These are phyloP conservation scores for Periconia sp. DNA, from an alignment of 2,329 filamentous ascomycete genomes.

Conservation along the genomic window DNA sequence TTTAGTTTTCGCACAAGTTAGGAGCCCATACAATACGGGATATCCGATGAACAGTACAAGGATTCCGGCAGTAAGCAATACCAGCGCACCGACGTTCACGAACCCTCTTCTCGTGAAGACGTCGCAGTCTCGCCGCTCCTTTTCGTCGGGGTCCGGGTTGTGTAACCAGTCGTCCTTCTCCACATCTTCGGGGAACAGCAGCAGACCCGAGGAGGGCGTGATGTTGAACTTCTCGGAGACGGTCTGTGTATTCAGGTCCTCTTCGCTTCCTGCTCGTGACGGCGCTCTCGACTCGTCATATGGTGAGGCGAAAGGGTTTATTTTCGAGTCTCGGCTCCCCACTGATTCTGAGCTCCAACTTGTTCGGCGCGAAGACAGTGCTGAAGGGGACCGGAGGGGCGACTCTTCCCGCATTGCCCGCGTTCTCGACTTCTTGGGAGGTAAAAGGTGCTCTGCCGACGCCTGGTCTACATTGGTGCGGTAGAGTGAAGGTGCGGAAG, in stretches of 20 bases:
- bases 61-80: conserved; percentile 65
- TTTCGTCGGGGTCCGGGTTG: conserved; percentile 71
- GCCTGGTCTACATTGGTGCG: conserved; percentile 43
- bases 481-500: conserved; percentile 40
- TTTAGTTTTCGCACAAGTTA: neutral
- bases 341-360: conserved; percentile 68
- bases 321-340: conserved; percentile 60
- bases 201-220: conserved; percentile 67
- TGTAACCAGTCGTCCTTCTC: conserved; percentile 77
- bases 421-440: conserved; percentile 55
- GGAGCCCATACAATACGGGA: conserved; percentile 66
- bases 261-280: conserved; percentile 67
- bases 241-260: conserved; percentile 73
- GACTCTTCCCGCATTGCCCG: conserved; percentile 60
- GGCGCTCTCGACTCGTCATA: conserved; percentile 66
- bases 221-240: conserved; percentile 78
- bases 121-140: conserved; percentile 66
- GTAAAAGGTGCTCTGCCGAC: conserved; percentile 59
- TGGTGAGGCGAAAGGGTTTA: conserved; percentile 56
- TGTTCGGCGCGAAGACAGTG: conserved; percentile 65
- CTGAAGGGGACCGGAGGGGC: conserved; percentile 57
- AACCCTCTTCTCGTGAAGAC: conserved; percentile 69
- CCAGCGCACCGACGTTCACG: conserved; percentile 68
- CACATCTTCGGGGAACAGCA: conserved; percentile 74
- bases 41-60: conserved; percentile 72